These are phyloP conservation scores for Calonectria ilicicola DNA, from an alignment of 2,329 filamentous ascomycete species.

Conservation along the genomic window DNA sequence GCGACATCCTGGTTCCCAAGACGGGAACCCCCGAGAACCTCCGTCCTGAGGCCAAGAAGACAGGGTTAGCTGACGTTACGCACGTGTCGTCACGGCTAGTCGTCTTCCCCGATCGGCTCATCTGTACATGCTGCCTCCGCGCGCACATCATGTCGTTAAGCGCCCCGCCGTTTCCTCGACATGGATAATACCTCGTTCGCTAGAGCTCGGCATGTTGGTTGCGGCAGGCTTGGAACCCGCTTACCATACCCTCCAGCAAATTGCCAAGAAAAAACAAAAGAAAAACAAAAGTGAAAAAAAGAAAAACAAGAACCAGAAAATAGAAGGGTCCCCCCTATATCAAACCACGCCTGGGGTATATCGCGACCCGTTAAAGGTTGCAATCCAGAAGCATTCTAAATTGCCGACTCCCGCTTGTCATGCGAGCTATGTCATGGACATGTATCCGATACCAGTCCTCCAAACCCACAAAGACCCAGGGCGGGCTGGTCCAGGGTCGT, in stretches of 20 bases:
- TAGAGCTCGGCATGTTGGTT: neutral
- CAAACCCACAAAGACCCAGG: conserved; percentile 27
- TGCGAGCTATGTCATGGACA: neutral
- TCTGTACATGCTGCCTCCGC: conserved; percentile 20
- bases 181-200: neutral
- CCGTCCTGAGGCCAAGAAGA: conserved; percentile 12
- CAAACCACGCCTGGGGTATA: conserved; percentile 2
- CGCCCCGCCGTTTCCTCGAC: conserved; percentile 21
- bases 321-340: neutral
- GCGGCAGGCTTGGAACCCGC: neutral
- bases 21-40: conserved; percentile 22
- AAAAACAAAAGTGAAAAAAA: neutral
- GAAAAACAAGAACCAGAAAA: neutral
- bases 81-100: conserved; percentile 34
- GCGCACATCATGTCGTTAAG: conserved; percentile 26
- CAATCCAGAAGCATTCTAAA: conserved; percentile 4
- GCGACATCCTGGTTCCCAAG: conserved; percentile 1
- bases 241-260: neutral
- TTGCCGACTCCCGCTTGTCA: conserved; percentile 7
- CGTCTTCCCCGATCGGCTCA: conserved; percentile 26
- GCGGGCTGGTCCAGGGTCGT: conserved; percentile 1
- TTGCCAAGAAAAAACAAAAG: neutral
- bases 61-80: conserved; percentile 32
- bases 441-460: neutral
- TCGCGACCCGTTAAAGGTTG: neutral